Evolutionary conservation across 2,329 filamentous ascomycete species (phyloP).

Genomic region (Paraconiothyrium sp.): DNA sequence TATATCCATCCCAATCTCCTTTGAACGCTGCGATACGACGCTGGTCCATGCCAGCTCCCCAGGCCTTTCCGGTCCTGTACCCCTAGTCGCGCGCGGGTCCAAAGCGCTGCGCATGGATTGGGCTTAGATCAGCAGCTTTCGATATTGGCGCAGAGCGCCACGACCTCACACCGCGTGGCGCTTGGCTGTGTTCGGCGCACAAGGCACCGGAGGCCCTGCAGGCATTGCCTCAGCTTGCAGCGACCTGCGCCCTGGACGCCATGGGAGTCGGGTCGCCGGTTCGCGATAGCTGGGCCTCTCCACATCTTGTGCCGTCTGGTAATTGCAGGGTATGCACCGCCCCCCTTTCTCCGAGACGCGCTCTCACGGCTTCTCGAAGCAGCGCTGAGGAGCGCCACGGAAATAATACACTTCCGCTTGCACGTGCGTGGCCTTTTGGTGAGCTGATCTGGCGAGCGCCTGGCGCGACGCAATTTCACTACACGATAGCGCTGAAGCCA

Average conservation of each 20-base stretch:
- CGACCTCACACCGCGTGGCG: conserved; percentile 5
- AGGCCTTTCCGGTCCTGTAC: conserved; percentile 13
- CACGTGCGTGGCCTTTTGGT: conserved; percentile 9
- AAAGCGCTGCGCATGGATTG: conserved; percentile 10
- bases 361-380: neutral
- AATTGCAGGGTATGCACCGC: conserved; percentile 15
- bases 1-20: conserved; percentile 16
- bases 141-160: conserved; percentile 14
- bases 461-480: conserved; percentile 2
- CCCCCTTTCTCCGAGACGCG: conserved; percentile 6
- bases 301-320: conserved; percentile 7
- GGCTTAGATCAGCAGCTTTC: conserved; percentile 16
- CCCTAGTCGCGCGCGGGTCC: conserved; percentile 16
- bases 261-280: conserved; percentile 2
- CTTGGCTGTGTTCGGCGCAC: conserved; percentile 9
- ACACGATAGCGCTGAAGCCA: conserved; percentile 9
- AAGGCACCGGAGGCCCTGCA: neutral
- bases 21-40: conserved; percentile 17
- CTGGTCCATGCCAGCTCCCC: conserved; percentile 14
- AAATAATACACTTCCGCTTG: conserved; percentile 5
- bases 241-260: conserved; percentile 7
- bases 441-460: conserved; percentile 5
- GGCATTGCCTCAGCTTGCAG: neutral
- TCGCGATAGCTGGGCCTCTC: neutral
- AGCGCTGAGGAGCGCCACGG: conserved; percentile 9